Evolutionary conservation across 2,329 filamentous ascomycete species (phyloP).

Genomic region (Penicillium sp.): DNA sequence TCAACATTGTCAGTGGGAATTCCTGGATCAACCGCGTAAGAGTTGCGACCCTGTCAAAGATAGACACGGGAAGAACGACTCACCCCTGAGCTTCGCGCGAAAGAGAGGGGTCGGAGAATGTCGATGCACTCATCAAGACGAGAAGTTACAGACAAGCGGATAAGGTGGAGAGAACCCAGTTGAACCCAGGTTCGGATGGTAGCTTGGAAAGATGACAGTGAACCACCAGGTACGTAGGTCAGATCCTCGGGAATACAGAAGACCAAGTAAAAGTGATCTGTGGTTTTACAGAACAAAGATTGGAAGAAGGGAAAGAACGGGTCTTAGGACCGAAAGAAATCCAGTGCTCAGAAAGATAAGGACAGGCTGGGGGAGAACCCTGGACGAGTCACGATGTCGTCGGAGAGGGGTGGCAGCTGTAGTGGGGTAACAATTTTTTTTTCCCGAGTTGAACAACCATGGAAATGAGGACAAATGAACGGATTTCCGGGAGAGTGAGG

Average conservation of each 20-base stretch:
- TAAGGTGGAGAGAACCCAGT: slow-evolving; percentile 17
- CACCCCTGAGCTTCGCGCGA: slow-evolving; percentile 45
- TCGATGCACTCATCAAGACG: slow-evolving; percentile 45
- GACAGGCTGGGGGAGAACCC: slow-evolving; percentile 8
- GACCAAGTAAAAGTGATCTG: slow-evolving; percentile 17
- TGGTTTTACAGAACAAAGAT: slow-evolving; percentile 24
- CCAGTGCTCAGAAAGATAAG: slow-evolving; percentile 8
- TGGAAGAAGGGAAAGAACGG: slow-evolving; percentile 21
- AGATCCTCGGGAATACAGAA: slow-evolving; percentile 20
- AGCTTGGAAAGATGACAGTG: slow-evolving; percentile 10
- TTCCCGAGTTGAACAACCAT: slow-evolving; percentile 16
- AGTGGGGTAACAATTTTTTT: slow-evolving; percentile 17
- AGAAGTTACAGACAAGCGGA: slow-evolving; percentile 23
- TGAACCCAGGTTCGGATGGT: slow-evolving; percentile 2
- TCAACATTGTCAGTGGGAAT: slow-evolving; percentile 42
- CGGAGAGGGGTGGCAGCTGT: slow-evolving; percentile 18
- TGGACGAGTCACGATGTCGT: slow-evolving; percentile 27
- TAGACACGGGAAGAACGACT: slow-evolving; percentile 22
- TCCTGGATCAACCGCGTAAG: slow-evolving; percentile 32
- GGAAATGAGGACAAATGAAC: slow-evolving; percentile 13
- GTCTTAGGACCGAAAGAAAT: slow-evolving; percentile 25
- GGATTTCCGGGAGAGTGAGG: background rate
- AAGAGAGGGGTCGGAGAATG: slow-evolving; percentile 43
- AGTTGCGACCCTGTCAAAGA: slow-evolving; percentile 25
- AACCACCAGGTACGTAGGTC: slow-evolving; percentile 25